Evolutionary conservation across 176 grass and related monocot genomes (phyloP), one percentile per base, ranked within the genome.

Genomic region (Carex pumila): DNA sequence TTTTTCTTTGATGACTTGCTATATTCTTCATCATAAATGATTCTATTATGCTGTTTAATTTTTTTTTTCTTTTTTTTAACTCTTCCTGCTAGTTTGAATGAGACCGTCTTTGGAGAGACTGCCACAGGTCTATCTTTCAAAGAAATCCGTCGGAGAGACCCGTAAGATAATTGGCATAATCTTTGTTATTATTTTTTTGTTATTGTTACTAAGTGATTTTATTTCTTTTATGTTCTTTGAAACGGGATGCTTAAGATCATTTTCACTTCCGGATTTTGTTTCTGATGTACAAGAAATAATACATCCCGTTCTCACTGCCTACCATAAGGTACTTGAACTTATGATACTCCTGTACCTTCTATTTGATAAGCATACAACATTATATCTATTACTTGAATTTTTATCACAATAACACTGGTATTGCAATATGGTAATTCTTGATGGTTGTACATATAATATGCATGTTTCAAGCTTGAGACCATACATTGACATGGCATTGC

Each of bases 221-320:
- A 19, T 21, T 84, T 65, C 21, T 86, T 47, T 79, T 63, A 67
- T 62, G 41, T 86, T 54, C 69, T 45, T 50, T 73, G 53, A 81
- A 81, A 37, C 25, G 22, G 70, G 21, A 57, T 84, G 52, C 58
- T 17, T 17, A 84, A 97, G 92, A 66, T 93, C 89, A 68, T 98
- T 98, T 94, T 98, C 95, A 73, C 83, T 98, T 50, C 82, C 92
- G 81, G 95, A 94, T 86, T 98, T 98, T 87, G 63, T 93, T 81
- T 82, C 82, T 17, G 95, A 98, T 87, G 88, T 94, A 89, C 92
- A 98, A 87, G 95, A 98, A 76, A 98, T 91, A 82, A 87, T 98
- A 81, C 88, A 86, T 77, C 95, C 95, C 70, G 95, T 94, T 94
- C 82, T 98, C 67, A 88, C 87, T 79, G 89, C 91, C 81, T 98